Base-by-base conservation (phyloP, 2,329 filamentous ascomycete genomes). In the Byssothecium circinans region DNA sequence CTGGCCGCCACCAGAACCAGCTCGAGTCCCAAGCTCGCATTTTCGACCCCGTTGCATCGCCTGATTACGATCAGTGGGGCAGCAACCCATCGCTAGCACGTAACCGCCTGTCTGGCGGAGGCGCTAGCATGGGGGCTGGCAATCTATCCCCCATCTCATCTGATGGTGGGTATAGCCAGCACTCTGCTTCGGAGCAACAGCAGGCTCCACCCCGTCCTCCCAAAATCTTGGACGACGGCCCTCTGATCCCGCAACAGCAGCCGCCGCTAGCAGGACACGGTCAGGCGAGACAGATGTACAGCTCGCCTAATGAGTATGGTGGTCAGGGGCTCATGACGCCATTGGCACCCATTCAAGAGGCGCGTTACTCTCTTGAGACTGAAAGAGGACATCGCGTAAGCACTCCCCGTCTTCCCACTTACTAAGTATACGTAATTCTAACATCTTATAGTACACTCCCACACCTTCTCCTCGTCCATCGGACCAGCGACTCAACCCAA, bases 21-120 rank as follows among this genome's bases (percentile, higher is more conserved):
- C 77, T 91, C 17, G 88, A 92, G 72, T 82, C 80, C 8, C 85
- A 88, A 50, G 88, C 88, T 2, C 81, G 86, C 44, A 81, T 85
- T 46, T 91, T 83, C 63, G 81, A 84, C 35, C 71, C 71, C 35
- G 41, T 61, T 37, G 63, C 62, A 7, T 62, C 62, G 3, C 67
- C 68, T 7, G 75, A 78, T 50, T 74, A 74, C 29, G 71, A 76
- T 27, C 72, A 75, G 52, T 79, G 75, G 75, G 76, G 76, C 23
- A 77, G 74, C 38, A 73, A 72, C 53, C 73, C 73, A 2, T 65
- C 69, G 5, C 64, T 75, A 8, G 68, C 70, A 11, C 67, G 71
- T 40, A 72, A 71, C 48, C 64, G 72, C 23, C 62, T 72, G 20
- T 70, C 68, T 45, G 67, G 61, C 14, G 64, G 67, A 15, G 63